Percentiles rank a stretch among this genome's conserved stretches.
Conservation (phyloP, 176 grass and related monocot genomes). For the Avena sativa region DNA sequence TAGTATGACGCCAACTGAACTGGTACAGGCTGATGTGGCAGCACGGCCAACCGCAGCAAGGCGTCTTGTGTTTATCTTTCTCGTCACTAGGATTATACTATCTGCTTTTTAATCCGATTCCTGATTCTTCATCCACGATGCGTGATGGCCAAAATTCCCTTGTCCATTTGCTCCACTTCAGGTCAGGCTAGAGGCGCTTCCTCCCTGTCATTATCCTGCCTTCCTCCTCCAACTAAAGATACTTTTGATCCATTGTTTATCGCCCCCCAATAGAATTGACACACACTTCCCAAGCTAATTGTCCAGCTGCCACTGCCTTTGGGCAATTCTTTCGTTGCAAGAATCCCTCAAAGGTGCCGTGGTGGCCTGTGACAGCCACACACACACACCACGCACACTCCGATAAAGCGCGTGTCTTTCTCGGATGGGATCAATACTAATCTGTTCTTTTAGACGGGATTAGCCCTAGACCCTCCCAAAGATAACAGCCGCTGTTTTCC, state of each 20-base stretch:
- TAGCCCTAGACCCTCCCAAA: background rate
- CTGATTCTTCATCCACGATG: slow-evolving; percentile 59
- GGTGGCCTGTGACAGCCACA: slow-evolving; percentile 12
- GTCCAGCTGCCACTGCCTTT: background rate
- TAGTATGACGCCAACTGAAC: slow-evolving; percentile 43
- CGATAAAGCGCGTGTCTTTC: slow-evolving; percentile 12
- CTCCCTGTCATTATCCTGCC: slow-evolving; percentile 68
- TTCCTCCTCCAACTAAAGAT: slow-evolving; percentile 23
- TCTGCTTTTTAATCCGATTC: slow-evolving; percentile 26
- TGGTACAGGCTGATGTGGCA: slow-evolving; percentile 21
- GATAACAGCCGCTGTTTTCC: background rate
- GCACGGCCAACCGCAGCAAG: background rate
- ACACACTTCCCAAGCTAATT: slow-evolving; percentile 3
- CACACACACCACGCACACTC: background rate
- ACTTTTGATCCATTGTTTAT: slow-evolving; percentile 20
- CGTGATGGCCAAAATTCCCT: slow-evolving; percentile 44
- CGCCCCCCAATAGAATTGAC: background rate
- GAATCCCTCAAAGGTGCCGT: slow-evolving; percentile 32
- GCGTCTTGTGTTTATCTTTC: background rate
- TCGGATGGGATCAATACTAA: slow-evolving; percentile 31
- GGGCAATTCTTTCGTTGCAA: slow-evolving; percentile 8
- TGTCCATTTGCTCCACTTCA: slow-evolving; percentile 52
- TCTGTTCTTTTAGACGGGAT: background rate
- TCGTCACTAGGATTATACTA: slow-evolving; percentile 3
- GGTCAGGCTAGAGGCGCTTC: slow-evolving; percentile 48